These are phyloP conservation scores for Kwoniella botswanensis DNA, from an alignment of 768 basidiomycete genomes.

Conservation along the genomic window DNA sequence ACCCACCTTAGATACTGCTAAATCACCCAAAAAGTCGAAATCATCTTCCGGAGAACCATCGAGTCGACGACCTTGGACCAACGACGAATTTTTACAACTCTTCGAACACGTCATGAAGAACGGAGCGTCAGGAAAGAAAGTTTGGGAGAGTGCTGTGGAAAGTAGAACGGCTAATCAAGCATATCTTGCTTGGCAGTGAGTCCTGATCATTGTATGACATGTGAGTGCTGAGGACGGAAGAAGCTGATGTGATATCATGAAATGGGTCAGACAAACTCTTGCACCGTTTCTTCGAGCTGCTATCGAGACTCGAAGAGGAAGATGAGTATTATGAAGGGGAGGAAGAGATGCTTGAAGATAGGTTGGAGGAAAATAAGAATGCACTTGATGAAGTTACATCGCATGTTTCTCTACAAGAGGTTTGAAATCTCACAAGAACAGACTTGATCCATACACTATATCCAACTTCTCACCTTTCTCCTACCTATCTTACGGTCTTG, in stretches of 20 bases:
- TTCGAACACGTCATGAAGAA: conserved; percentile 25
- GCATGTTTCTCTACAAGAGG: neutral
- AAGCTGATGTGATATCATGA: neutral
- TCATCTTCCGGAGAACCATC: neutral
- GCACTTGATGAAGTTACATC: neutral
- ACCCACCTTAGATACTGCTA: neutral
- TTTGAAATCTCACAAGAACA: too few species aligned
- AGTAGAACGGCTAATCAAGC: conserved; percentile 27
- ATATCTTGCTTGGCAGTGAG: conserved; percentile 28
- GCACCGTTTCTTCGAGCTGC: neutral
- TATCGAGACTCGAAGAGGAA: conserved; percentile 10
- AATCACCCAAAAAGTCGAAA: neutral
- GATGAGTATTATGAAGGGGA: neutral
- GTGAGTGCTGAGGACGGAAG: neutral
- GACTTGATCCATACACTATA: too few species aligned
- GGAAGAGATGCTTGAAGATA: too few species aligned
- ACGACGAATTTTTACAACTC: conserved; percentile 20
- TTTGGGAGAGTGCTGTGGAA: conserved; percentile 21
- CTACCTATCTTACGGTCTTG: too few species aligned
- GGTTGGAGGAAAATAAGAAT: too few species aligned
- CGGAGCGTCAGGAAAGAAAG: neutral
- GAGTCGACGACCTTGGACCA: conserved; percentile 14
- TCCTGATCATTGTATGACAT: neutral
- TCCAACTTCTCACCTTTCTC: too few species aligned
- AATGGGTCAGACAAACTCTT: neutral